Conservation (phyloP, 495 filamentous ascomycete genomes). For the Melanomma pulvis-pyrius region DNA sequence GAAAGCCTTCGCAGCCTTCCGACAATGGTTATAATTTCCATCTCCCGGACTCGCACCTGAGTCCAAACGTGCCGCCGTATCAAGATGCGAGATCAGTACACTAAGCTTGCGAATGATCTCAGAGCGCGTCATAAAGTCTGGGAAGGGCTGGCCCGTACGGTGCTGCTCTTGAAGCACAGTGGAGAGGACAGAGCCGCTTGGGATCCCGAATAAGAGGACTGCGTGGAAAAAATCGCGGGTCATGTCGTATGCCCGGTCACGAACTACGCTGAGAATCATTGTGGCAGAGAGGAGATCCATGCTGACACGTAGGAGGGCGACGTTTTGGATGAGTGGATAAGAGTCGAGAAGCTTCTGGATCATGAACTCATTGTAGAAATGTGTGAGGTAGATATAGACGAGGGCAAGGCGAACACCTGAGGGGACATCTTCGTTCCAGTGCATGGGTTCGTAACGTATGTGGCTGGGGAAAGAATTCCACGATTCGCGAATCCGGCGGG, state of each 20-base stretch:
- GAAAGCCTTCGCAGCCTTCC: slow-evolving; percentile 18
- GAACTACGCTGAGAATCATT: slow-evolving; percentile 1
- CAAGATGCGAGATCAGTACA: slow-evolving; percentile 24
- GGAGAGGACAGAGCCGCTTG: slow-evolving; percentile 13
- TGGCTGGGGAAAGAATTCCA: slow-evolving; percentile 12
- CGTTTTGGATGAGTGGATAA: slow-evolving; percentile 1
- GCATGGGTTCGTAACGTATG: slow-evolving; percentile 13
- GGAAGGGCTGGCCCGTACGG: slow-evolving; percentile 1
- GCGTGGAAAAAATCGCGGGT: slow-evolving; percentile 13
- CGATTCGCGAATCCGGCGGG: neutral
- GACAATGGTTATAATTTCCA: slow-evolving; percentile 20
- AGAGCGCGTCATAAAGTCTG: slow-evolving; percentile 6
- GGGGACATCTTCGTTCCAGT: slow-evolving; percentile 3
- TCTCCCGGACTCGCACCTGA: slow-evolving; percentile 5
- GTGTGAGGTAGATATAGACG: slow-evolving; percentile 16
- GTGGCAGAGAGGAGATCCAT: slow-evolving; percentile 12
- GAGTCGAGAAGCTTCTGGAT: slow-evolving; percentile 22
- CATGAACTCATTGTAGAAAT: slow-evolving; percentile 30
- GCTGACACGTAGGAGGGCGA: slow-evolving; percentile 4
- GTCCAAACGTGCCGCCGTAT: slow-evolving; percentile 1
- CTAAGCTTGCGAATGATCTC: slow-evolving; percentile 23
- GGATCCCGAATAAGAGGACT: slow-evolving; percentile 24
- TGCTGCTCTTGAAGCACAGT: slow-evolving; percentile 22
- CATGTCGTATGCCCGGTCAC: slow-evolving; percentile 25
- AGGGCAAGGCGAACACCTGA: slow-evolving; percentile 7